Base-by-base conservation (phyloP, 2,329 filamentous ascomycete species). In the Talaromyces amestolkiae region DNA sequence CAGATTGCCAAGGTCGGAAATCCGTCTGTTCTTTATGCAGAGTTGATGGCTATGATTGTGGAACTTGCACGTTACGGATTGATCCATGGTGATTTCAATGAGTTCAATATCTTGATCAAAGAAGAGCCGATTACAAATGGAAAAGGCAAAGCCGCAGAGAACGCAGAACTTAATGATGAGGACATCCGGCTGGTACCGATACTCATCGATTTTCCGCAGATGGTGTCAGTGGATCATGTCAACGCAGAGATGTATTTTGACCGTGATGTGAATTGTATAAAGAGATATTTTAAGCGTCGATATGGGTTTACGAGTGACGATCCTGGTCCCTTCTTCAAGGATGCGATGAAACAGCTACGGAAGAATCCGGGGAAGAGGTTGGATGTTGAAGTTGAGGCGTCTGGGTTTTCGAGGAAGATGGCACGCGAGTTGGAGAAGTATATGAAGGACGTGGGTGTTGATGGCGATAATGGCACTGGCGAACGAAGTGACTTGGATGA, bases 211-310 rank as follows among this genome's bases (percentile, higher is more conserved):
- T 99, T 99, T 74, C 95, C 95, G 0, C 95, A 99, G 76, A 98
- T 97, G 90, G 88, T 99, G 2, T 98, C 94, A 0, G 92, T 97
- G 76, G 92, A 97, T 71, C 95, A 99, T 75, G 80, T 84, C 41
- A 97, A 99, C 73, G 96, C 95, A 19, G 91, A 97, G 75, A 96
- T 93, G 86, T 98, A 99, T 79, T 99, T 99, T 77, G 91, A 98
- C 75, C 89, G 95, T 69, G 95, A 99, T 72, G 93, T 99, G 15
- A 88, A 91, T 68, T 99, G 96, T 78, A 90, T 99, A 73, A 98
- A 97, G 80, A 88, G 91, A 37, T 99, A 96, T 77, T 99, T 99
- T 75, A 85, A 91, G 74, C 85, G 93, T 24, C 87, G 92, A 35
- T 99, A 97, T 77, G 89, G 92, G 70, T 99, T 98, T 75, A 88